Percentiles rank a stretch among this genome's conserved stretches.
Evolutionary conservation across 2,329 filamentous ascomycete genomes (phyloP).

Genomic region (Fonsecaea nubica): DNA sequence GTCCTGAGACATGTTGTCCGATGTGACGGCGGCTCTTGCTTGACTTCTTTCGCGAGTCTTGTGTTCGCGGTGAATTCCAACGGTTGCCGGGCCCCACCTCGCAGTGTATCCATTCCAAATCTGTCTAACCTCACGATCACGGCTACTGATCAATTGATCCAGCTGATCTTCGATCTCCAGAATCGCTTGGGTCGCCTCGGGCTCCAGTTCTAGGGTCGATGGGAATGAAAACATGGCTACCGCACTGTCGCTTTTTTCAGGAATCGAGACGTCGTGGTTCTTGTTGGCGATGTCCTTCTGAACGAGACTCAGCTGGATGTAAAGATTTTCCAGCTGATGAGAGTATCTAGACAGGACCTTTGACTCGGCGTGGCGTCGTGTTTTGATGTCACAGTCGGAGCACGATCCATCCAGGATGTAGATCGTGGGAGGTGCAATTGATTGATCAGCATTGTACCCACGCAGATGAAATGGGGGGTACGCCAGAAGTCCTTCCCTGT

Average conservation of each 20-base stretch:
- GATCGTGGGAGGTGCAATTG: slow-evolving; percentile 9
- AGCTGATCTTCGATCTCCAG: slow-evolving; percentile 29
- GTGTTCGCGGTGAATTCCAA: slow-evolving; percentile 30
- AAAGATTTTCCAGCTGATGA: slow-evolving; percentile 23
- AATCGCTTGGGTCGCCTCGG: slow-evolving; percentile 22
- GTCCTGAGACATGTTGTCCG: neutral
- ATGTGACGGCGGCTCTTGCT: neutral
- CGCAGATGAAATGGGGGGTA: slow-evolving; percentile 25
- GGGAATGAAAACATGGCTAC: slow-evolving; percentile 1
- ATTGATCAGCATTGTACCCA: neutral
- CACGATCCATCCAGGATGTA: slow-evolving; percentile 35
- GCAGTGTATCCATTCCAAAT: slow-evolving; percentile 37
- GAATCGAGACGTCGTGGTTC: neutral
- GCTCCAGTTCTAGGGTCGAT: slow-evolving; percentile 7
- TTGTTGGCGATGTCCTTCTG: slow-evolving; percentile 24
- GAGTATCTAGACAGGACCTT: slow-evolving; percentile 29
- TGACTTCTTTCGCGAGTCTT: neutral
- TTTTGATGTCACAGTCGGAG: slow-evolving; percentile 32
- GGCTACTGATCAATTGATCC: slow-evolving; percentile 25
- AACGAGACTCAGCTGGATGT: slow-evolving; percentile 21
- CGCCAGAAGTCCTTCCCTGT: slow-evolving; percentile 23
- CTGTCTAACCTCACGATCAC: slow-evolving; percentile 30
- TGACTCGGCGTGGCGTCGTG: slow-evolving; percentile 32
- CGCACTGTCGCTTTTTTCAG: neutral
- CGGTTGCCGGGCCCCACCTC: slow-evolving; percentile 37